These are phyloP conservation scores for Boletus sp. DNA, from an alignment of 768 basidiomycete species.

Conservation along the genomic window DNA sequence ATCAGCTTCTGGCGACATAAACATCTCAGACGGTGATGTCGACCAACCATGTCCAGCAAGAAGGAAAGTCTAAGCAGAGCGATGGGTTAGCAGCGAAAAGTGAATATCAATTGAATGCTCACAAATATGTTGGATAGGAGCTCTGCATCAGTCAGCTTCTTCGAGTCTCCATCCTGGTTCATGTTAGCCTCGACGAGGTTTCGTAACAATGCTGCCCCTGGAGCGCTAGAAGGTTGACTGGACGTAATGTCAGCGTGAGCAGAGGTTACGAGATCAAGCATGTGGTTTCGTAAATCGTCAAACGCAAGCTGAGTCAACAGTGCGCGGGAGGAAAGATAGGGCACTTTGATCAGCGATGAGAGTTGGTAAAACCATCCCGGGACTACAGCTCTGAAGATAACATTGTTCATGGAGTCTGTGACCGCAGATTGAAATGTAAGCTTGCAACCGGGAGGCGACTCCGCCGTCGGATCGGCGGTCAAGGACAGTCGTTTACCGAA, in stretches of 20 bases:
- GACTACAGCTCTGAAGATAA: slow-evolving; percentile 31
- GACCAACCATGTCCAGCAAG: slow-evolving; percentile 48
- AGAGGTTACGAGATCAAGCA: slow-evolving; percentile 40
- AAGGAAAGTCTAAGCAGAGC: slow-evolving; percentile 38
- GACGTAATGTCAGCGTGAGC: slow-evolving; percentile 37
- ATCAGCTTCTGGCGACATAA: background rate
- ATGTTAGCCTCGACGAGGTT: slow-evolving; percentile 51
- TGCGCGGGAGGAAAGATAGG: slow-evolving; percentile 35
- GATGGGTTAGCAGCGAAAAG: background rate
- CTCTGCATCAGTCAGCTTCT: slow-evolving; percentile 43
- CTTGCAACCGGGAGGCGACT: slow-evolving; percentile 30
- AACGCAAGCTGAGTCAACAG: slow-evolving; percentile 33
- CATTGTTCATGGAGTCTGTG: slow-evolving; percentile 11
- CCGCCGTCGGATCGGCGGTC: slow-evolving; percentile 28
- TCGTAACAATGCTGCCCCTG: slow-evolving; percentile 40
- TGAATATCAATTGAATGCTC: slow-evolving; percentile 11
- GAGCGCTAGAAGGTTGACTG: slow-evolving; percentile 20
- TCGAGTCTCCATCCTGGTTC: slow-evolving; percentile 29
- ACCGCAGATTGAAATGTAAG: slow-evolving; percentile 40
- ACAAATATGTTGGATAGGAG: slow-evolving; percentile 50
- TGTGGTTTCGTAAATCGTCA: slow-evolving; percentile 38
- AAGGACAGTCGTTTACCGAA: slow-evolving; percentile 41
- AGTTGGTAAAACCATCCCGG: slow-evolving; percentile 36
- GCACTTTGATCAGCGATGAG: slow-evolving; percentile 29
- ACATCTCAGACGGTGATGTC: background rate